These are phyloP conservation scores for Bolboschoenus planiculmis DNA, from an alignment of 176 grass and related monocot genomes.

Conservation along the genomic window DNA sequence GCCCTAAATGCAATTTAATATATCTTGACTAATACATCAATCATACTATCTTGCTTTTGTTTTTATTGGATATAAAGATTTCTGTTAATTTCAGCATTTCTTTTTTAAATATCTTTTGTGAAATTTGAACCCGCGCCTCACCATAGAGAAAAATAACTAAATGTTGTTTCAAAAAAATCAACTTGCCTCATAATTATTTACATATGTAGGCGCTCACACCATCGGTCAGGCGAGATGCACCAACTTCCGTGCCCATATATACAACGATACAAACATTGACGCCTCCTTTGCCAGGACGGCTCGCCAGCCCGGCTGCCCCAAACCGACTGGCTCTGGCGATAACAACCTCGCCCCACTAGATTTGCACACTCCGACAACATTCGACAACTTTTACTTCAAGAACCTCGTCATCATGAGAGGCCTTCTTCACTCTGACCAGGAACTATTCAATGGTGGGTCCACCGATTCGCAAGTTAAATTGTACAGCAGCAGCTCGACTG, in stretches of 20 bases:
- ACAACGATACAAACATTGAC: constrained; percentile 71
- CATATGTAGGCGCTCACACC: constrained; percentile 53
- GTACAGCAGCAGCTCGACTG: constrained; percentile 19
- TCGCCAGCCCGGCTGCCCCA: constrained; percentile 27
- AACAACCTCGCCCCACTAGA: constrained; percentile 58
- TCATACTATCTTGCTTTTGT: not conserved
- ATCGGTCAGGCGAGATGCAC: constrained; percentile 60
- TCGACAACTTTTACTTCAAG: constrained; percentile 44
- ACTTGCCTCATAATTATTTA: not conserved
- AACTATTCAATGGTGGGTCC: constrained; percentile 42
- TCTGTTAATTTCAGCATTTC: too few species aligned
- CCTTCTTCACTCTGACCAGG: constrained; percentile 51
- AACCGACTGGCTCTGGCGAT: constrained; percentile 26
- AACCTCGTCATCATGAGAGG: constrained; percentile 38
- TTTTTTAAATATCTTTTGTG: too few species aligned
- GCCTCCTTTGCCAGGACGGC: constrained; percentile 10
- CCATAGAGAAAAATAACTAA: not conserved
- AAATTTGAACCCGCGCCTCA: too few species aligned
- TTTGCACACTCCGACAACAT: constrained; percentile 36
- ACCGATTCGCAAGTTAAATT: constrained; percentile 31
- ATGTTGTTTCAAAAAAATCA: not conserved
- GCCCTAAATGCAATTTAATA: not conserved
- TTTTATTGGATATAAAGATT: too few species aligned
- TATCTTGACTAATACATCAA: not conserved
- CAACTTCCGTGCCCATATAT: constrained; percentile 44